Evolutionary conservation across 371 early-diverging fungal species (phyloP), one percentile per base, ranked within the genome.

Genomic region (Haplosporangium sp.): DNA sequence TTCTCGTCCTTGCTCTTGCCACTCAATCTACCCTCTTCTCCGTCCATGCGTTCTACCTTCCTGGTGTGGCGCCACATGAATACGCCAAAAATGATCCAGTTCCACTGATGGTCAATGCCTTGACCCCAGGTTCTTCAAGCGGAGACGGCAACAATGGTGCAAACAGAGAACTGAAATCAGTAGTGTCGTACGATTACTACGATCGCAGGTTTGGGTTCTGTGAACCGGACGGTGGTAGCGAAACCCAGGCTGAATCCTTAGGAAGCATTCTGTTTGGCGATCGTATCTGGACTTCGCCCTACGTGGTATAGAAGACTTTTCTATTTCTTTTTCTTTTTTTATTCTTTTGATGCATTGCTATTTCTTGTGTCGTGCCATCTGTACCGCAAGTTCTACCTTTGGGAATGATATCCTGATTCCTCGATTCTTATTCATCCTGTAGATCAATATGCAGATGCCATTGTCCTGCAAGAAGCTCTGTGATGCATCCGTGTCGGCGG

Each of bases 191-290:
- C 81, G 96, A 95, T 73, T 95, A 91, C 75, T 94, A 95, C 72
- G 83, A 92, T 67, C 84, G 89, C 29, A 84, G 87, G 38, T 95
- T 98, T 81, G 95, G 93, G 65, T 96, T 97, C 79, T 97, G 96
- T 77, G 69, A 69, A 59, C 96, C 97, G 16, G 74, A 87, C 45
- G 87, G 84, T 11, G 91, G 87, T 6, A 86, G 91, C 36, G 82
- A 89, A 70, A 82, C 88, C 12, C 91, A 92, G 69, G 73, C 91
- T 12, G 98, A 96, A 86, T 90, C 90, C 6, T 86, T 98, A 59
- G 99, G 99, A 18, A 89, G 90, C 62, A 94, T 97, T 45, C 84
- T 98, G 46, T 96, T 96, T 88, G 99, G 99, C n/a, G 98, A 98
- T 73, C 91, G 99, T 50, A 93, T 98, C 68, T 95, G 89, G 67